Base-by-base conservation (phyloP, 495 filamentous ascomycete species). In the Tuber umbilicatum region DNA sequence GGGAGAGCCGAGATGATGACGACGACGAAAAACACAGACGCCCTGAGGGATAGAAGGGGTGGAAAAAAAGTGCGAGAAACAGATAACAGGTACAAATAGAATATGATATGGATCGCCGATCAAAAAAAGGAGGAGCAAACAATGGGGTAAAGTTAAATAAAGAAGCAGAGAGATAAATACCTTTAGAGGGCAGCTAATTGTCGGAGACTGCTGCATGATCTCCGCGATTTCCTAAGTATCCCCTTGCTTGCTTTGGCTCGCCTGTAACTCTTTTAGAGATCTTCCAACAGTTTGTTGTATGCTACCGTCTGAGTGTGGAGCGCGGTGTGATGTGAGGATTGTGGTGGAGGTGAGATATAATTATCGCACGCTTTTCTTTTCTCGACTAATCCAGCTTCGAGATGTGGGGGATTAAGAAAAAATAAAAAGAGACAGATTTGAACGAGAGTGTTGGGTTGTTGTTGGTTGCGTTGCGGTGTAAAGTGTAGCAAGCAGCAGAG, bases 121-220 rank as follows among this genome's bases (percentile, higher is more conserved):
- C 39, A 27, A 70, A 27, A 70, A 39, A 69, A 45, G 67, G 14
- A 50, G 42, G 40, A 27, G 70, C 16, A 45, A 38, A 70, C 70
- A 38, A 39, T 12, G 40, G 40, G 69, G 41, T 23, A 72, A 43
- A n/a, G 70, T 23, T 5, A 47, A 70, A 14, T 50, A 69, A 71
- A 38, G 42, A 38, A 37, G 72, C 42, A n/a, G 23, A 67, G 31
- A 75, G 67, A 76, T 73, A 72, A 42, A 45, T 81, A 81, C 80
- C 80, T 82, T 82, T 68, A 82, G 81, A 73, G 81, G 81, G 81
- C 81, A 82, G 77, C 81, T 82, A 73, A 82, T 80, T 71, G 81
- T 82, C 70, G 81, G 81, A 73, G 81, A 82, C 73, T 82, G 81
- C 81, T 81, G 79, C 80, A 81, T 81, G 78, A 76, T 80, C 77